Evolutionary conservation across 2,329 filamentous ascomycete genomes (phyloP), one percentile per base, ranked within the genome.

Genomic region (Chrysoporthe deuterocubensis): DNA sequence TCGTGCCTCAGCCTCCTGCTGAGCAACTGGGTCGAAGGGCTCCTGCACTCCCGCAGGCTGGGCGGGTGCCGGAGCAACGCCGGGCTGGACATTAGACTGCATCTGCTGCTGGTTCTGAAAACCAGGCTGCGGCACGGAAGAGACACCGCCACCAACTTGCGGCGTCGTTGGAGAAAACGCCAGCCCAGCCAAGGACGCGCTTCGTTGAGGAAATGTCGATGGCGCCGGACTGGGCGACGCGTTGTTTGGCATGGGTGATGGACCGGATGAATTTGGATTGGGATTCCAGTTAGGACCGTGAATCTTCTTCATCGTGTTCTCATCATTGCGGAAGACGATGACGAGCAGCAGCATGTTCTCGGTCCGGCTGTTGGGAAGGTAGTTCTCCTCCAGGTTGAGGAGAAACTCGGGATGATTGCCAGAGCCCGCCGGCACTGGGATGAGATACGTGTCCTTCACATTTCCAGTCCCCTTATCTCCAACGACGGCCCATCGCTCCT

Each of bases 361-460:
- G 0, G 89, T 83, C 18, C 92, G 86, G 2, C 87, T 86, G 68
- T 87, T 85, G 57, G 94, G 92, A 43, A 97, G 87, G 42, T 88
- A 87, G 76, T 94, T 94, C 73, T 95, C 91, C 71, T 93, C 90
- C n/a, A 98, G 85, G 74, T 97, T 92, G 69, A 93, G 87, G 78
- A 97, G 89, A 74, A 97, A 97, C 70, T 94, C 92, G 0, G 96
- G 95, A 56, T 95, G 87, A 62, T 86, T 87, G 44, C 83, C 84
- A 37, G 87, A 84, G 37, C 92, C 93, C 5, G 89, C 85, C 43
- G 93, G 88, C 4, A 98, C 88, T 0, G 96, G 95, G 11, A 97
- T 90, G 43, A 98, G 86, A 77, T 98, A 98, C 1, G 94, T 92
- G 76, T 98, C 95, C 69, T 94, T 90, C 61, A 97, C 91, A 69